Evolutionary conservation across 176 grass and related monocot species (phyloP).

Genomic region (Eleusine indica): DNA sequence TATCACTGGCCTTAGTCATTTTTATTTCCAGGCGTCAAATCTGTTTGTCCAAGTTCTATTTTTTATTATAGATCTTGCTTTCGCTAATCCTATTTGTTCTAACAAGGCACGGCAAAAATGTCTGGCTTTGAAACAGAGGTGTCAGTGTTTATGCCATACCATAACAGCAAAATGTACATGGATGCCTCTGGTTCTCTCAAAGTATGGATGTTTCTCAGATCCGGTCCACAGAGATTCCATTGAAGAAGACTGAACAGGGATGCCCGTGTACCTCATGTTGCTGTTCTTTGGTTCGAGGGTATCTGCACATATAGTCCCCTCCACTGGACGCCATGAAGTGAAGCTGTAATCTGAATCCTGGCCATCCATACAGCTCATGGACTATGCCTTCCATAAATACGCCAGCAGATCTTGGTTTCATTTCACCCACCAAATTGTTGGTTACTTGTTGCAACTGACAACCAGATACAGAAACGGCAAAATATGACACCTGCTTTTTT

Average conservation of each 20-base stretch:
- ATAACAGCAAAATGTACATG: background rate
- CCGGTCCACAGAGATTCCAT: conserved; percentile 25
- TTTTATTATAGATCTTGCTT: no score
- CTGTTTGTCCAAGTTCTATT: background rate
- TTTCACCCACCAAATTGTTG: conserved; percentile 38
- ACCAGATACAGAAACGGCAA: conserved; percentile 1
- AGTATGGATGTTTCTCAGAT: conserved; percentile 19
- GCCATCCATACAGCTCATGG: background rate
- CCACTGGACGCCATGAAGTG: background rate
- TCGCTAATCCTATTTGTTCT: no score
- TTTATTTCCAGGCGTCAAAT: background rate
- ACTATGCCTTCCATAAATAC: conserved; percentile 27
- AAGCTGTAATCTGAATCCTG: conserved; percentile 17
- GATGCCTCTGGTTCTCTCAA: background rate
- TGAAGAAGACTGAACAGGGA: conserved; percentile 18
- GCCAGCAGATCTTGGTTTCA: background rate
- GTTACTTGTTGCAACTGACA: conserved; percentile 39
- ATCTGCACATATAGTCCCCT: background rate
- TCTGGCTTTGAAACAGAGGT: conserved; percentile 17
- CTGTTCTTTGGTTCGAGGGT: conserved; percentile 29
- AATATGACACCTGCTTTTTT: background rate
- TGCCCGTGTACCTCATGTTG: background rate
- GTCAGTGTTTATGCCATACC: background rate
- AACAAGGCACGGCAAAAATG: background rate
- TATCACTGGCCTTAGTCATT: background rate